Evolutionary conservation across 2,329 filamentous ascomycete species (phyloP), one percentile per base, ranked within the genome.

Genomic region (Cladobotryum protrusum): DNA sequence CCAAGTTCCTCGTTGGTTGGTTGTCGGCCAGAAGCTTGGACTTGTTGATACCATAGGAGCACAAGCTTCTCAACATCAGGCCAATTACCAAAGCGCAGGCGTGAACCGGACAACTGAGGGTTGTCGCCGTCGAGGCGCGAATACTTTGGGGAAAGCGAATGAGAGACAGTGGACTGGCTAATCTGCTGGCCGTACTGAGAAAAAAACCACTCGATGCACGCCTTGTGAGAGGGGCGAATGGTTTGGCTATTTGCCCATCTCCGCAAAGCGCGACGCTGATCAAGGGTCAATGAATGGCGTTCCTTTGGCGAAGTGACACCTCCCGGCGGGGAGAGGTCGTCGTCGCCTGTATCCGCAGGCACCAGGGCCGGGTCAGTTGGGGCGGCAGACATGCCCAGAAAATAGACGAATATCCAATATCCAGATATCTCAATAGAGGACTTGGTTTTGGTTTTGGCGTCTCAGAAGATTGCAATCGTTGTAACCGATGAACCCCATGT

Each of bases 141-240:
- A 58, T 83, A 83, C 59, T 82, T 82, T 43, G 78, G 77, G 4
- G 78, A 81, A 34, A 83, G 68, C 17, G 78, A 82, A 61, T 83
- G 79, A 43, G 78, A 82, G 40, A 83, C 80, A 58, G 79, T 83
- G 14, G 78, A 82, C 64, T 83, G 79, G 61, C 77, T 81, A 59
- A 83, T 82, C 57, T 74, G 73, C 62, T 81, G 77, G 62, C 76
- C 74, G 60, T 79, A 83, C 61, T 81, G 72, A 49, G 63, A 62
- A 56, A 70, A 74, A 67, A 82, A 83, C 79, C 79, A 83, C 59
- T 82, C 78, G 59, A 82, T 82, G 69, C 79, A 82, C 33, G 76
- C 73, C 64, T 80, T 80, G 64, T 83, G 79, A 20, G 76, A 79
- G 6, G 79, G 79, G 2, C 79, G 75, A 20, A 76, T 72, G 13